Percentiles rank a stretch among this genome's conserved stretches.
Conservation (phyloP, 768 basidiomycete species). For the Pseudohyphozyma bogoriensis region DNA sequence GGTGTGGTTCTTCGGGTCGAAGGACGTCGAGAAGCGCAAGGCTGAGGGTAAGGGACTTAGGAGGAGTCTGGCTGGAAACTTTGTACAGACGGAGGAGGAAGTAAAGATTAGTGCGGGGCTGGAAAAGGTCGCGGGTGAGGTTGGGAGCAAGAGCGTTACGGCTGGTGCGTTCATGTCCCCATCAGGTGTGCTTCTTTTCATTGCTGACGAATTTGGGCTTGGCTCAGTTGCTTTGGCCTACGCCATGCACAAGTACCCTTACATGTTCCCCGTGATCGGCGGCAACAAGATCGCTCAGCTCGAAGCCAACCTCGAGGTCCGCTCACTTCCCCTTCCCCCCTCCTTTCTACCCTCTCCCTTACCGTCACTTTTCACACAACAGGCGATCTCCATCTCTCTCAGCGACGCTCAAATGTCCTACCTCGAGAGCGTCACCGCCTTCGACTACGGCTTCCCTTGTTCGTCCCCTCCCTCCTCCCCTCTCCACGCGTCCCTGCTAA, state of each 20-base stretch:
- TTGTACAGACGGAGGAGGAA: conserved; percentile 12
- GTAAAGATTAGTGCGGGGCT: background rate
- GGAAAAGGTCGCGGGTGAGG: conserved; percentile 9
- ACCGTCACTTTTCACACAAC: too few relatives aligned
- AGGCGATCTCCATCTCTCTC: too few relatives aligned
- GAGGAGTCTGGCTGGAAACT: background rate
- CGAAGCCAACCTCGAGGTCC: too few relatives aligned
- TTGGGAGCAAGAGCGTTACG: background rate
- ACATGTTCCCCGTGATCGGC: conserved; percentile 20
- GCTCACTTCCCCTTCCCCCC: too few relatives aligned
- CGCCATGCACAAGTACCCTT: background rate
- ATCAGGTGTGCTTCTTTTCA: too few relatives aligned
- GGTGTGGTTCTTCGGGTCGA: background rate
- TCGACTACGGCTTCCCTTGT: too few relatives aligned
- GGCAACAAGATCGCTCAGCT: conserved; percentile 27
- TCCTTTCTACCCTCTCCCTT: too few relatives aligned
- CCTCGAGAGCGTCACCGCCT: too few relatives aligned
- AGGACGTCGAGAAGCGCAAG: background rate
- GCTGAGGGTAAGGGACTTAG: conserved; percentile 11
- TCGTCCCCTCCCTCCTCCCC: too few relatives aligned
- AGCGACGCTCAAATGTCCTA: too few relatives aligned
- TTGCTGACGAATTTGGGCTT: background rate
- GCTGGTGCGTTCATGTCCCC: background rate
- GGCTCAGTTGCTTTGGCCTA: conserved; percentile 19
- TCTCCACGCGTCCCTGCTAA: too few relatives aligned